These are phyloP conservation scores for Phytophthora podocarpi DNA, from an alignment of 352 stramenopile species.

Conservation along the genomic window DNA sequence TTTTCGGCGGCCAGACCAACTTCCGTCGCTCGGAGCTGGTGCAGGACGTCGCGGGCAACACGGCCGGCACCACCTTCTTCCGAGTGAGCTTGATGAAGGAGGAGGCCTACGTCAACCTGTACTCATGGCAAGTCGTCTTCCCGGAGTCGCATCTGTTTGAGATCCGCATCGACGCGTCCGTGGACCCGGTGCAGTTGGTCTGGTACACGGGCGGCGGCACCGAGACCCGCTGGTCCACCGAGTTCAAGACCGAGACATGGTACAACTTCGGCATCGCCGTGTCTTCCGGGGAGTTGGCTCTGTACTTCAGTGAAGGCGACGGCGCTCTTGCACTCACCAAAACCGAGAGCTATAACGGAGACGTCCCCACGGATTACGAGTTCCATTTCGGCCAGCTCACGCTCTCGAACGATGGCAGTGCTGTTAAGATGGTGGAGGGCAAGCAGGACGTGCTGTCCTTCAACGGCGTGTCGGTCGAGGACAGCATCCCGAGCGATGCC, in stretches of 20 bases:
- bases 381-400: slow-evolving; percentile 69
- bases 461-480: slow-evolving; percentile 62
- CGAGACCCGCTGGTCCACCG: slow-evolving; percentile 56
- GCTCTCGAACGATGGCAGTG: slow-evolving; percentile 62
- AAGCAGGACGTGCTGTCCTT: slow-evolving; percentile 66
- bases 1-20: slow-evolving; percentile 48
- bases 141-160: slow-evolving; percentile 67
- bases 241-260: slow-evolving; percentile 61
- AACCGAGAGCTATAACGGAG: slow-evolving; percentile 34
- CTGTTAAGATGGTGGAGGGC: slow-evolving; percentile 46
- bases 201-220: slow-evolving; percentile 54
- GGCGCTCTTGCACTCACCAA: slow-evolving; percentile 46
- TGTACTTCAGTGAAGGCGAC: slow-evolving; percentile 65
- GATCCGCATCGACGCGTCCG: slow-evolving; percentile 60
- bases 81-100: slow-evolving; percentile 62
- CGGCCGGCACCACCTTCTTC: slow-evolving; percentile 59
- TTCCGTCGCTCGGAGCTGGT: slow-evolving; percentile 75
- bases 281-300: slow-evolving; percentile 34
- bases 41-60: slow-evolving; percentile 52
- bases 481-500: slow-evolving; percentile 39
- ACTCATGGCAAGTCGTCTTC: slow-evolving; percentile 68
- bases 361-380: slow-evolving; percentile 39
- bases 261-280: slow-evolving; percentile 76
- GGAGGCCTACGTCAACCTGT: slow-evolving; percentile 40
- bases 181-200: slow-evolving; percentile 55